Evolutionary conservation across 441 rosid species (phyloP), one percentile per base, ranked within the genome.

Genomic region (Corymbia calophylla): DNA sequence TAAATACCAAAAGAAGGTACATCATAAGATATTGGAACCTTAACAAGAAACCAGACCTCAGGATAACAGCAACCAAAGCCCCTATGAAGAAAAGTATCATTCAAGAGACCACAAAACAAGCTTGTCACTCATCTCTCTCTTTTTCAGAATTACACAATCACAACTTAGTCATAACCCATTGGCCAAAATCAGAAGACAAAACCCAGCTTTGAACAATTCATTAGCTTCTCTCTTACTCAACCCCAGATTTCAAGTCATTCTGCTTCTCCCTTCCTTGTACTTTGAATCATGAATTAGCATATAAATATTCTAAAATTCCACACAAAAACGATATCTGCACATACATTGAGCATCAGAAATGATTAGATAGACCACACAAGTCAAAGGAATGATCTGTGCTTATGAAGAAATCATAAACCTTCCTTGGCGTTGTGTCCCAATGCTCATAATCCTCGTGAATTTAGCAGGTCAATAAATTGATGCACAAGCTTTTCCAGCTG

Each of bases 401-500:
- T 7, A 44, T 2, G 4, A 73, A 73, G 82, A 11, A 73, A 73
- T 73, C 35, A 4, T 39, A 39, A 39, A 23, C 88, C 93, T 88
- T 89, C 86, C 87, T 92, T 87, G 54, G 0, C 6, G 29, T 66
- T 31, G 88, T 86, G 90, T 12, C 91, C 35, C 89, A 91, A 88
- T 91, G 90, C 90, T 87, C 90, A 86, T 92, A 87, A 66, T 90
- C 92, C 90, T 94, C 95, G 87, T 91, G 70, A 94, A 93, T 93
- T 91, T 68, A 92, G 96, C 91, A 88, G 87, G 81, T 93, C 85
- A 84, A 87, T 93, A 85, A 89, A 94, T 93, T 94, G 68, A 87
- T 91, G 66, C 89, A 90, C 94, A 96, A 94, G 95, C 13, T 73
- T 92, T 93, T 92, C 93, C 94, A 88, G 90, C 93, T 94, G 93